Conservation (phyloP, 352 stramenopile genomes). For the Ochromonadaceae sp. region DNA sequence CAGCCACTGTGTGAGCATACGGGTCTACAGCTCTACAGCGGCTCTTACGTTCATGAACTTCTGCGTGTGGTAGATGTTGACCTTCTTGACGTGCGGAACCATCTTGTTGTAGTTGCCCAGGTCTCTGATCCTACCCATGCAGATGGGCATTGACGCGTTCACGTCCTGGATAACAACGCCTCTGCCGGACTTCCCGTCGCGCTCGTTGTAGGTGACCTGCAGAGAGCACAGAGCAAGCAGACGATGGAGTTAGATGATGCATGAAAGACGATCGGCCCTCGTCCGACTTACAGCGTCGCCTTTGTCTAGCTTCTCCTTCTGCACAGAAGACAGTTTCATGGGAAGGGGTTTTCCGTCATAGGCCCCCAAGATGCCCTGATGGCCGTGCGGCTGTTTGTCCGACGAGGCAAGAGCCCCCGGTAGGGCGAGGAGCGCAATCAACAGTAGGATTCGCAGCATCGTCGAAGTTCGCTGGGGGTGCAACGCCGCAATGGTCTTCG, state of each 20-base stretch:
- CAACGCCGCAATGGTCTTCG: too few relatives aligned
- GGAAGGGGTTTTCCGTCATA: constrained; percentile 13
- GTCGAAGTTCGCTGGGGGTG: too few relatives aligned
- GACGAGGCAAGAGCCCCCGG: not conserved
- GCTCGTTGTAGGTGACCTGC: constrained; percentile 7
- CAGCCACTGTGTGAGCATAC: too few relatives aligned
- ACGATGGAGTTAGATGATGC: not conserved
- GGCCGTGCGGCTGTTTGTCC: constrained; percentile 2
- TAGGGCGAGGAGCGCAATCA: not conserved
- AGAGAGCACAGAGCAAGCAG: not conserved
- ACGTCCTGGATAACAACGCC: constrained; percentile 17
- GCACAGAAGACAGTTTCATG: not conserved
- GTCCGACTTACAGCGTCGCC: not conserved
- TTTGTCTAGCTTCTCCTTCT: not conserved
- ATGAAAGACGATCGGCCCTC: not conserved
- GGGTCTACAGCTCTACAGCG: not conserved
- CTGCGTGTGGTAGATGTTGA: not conserved
- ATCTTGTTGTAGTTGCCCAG: not conserved
- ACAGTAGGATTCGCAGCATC: not conserved
- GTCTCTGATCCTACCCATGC: constrained; percentile 6
- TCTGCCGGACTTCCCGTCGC: not conserved
- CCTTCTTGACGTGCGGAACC: constrained; percentile 7
- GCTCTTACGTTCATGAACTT: not conserved
- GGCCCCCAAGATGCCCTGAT: constrained; percentile 1
- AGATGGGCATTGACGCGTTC: not conserved